Evolutionary conservation across 352 stramenopile genomes (phyloP), one percentile per base, ranked within the genome.

Genomic region (Globisporangium solare): DNA sequence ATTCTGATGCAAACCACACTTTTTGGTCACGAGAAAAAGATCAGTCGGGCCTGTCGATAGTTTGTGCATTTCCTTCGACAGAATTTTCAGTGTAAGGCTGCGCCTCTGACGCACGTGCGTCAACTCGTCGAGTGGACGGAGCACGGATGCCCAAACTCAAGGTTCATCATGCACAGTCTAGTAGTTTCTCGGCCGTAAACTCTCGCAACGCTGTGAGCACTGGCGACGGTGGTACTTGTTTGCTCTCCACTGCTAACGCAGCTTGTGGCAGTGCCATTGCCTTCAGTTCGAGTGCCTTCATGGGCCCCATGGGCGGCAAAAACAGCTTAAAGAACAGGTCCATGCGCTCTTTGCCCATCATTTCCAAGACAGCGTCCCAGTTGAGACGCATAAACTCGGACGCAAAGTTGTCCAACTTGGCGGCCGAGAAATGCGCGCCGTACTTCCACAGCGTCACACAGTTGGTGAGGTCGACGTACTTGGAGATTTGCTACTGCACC

Each of bases 291-390:
- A 61, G 40, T 8, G 27, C 27, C 52, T 62, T 47, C 31, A 37
- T 39, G 40, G 47, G 24, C 15, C 40, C 66, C 40, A 64, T 46
- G 31, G 67, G 67, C 12, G 77, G 63, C 14, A 88, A 54, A 60
- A 90, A 76, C 22, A 88, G 51, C 15, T 92, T 74, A 61, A 88
- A 89, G 6, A 90, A 57, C 41, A 51, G 63, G 24, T 90, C 81
- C 37, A 90, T 58, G 7, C 75, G 72, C 47, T 90, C 79, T 39
- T 75, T 73, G 22, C 76, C 77, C 24, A 75, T 65, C 56, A 77
- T 66, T 17, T 89, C 81, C 27, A 94, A 54, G 21, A 94, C 58
- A 15, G 71, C 81, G 54, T 94, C 82, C 73, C 80, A 88, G 58
- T 94, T 94, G 40, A 67, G 60, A 20, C 64, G 60, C 74, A 91